Base-by-base conservation (phyloP, 2,329 filamentous ascomycete species). In the Apiospora rasikravindrae region DNA sequence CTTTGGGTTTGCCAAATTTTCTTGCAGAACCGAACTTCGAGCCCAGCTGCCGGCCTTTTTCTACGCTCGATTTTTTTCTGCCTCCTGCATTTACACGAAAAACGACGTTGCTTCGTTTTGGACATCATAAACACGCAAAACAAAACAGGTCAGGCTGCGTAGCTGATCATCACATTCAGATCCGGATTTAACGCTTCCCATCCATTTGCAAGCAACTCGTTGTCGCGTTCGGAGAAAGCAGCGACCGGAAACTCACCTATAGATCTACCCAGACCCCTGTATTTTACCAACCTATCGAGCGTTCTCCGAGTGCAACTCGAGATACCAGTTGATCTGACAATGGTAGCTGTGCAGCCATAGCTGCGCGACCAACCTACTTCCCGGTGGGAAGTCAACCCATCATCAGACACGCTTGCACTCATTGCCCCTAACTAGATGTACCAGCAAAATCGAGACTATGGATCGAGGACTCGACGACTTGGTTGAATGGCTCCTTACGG, bases 391-490 rank as follows among this genome's bases (percentile, higher is more conserved):
- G 33, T 14, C 57, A 64, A n/a, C 29, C 33, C 33, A 40, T n/a
- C 57, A 10, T 7, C 33, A 19, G 10, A n/a, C n/a, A 40, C n/a
- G 6, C 57, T 61, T 24, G 49, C 49, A 24, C 24, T 51, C n/a
- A 40, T 40, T 14, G 3, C 57, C 57, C 33, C 29, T 22, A 40
- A 64, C 10, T 64, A 64, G 33, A 64, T 64, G 57, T 64, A n/a
- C 33, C 57, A 64, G 40, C 33, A 22, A 37, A n/a, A 64, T 14
- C 33, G 33, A n/a, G 77, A 80, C 72, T 37, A 83, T 83, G 81
- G 80, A 79, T 66, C 81, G 77, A 74, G 84, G 83, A 75, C 81
- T 85, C 73, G 84, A 86, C 77, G 83, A 83, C 77, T 77, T 86
- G 76, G 80, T 86, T 69, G 84, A 86, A 75, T 82, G 80, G 73